Conservation (phyloP, 2,329 filamentous ascomycete genomes). For the Ascochyta koolunga region DNA sequence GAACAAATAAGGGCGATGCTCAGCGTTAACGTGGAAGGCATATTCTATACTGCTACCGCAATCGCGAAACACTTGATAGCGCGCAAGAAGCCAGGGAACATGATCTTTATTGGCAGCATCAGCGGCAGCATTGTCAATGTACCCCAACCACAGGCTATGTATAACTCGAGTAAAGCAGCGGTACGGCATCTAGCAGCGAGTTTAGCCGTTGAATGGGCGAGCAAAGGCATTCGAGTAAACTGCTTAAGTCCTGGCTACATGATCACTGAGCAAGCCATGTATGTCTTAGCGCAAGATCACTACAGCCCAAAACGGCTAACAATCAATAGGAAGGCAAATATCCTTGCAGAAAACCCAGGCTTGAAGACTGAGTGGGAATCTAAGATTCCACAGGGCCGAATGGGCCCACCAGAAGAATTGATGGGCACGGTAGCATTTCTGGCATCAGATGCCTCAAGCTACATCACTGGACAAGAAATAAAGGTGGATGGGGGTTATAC, state of each 20-base stretch:
- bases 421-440: neutral
- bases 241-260: neutral
- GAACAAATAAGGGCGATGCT: constrained; percentile 56
- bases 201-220: neutral
- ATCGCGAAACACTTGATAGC: neutral
- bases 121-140: neutral
- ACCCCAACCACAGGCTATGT: neutral
- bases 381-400: neutral
- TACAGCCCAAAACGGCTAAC: neutral
- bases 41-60: neutral
- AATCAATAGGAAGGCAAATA: neutral
- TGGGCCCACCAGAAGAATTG: neutral
- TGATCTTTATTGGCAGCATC: neutral
- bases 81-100: neutral
- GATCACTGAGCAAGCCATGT: neutral
- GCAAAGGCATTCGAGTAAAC: neutral
- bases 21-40: constrained; percentile 2
- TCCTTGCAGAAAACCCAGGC: neutral
- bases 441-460: neutral
- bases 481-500: neutral
- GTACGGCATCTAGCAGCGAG: neutral
- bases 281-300: neutral
- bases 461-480: neutral
- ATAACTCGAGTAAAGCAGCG: neutral
- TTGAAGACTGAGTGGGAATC: neutral